Evolutionary conservation across 352 stramenopile species (phyloP), one percentile per base, ranked within the genome.

Genomic region (Globisporangium okanoganense): DNA sequence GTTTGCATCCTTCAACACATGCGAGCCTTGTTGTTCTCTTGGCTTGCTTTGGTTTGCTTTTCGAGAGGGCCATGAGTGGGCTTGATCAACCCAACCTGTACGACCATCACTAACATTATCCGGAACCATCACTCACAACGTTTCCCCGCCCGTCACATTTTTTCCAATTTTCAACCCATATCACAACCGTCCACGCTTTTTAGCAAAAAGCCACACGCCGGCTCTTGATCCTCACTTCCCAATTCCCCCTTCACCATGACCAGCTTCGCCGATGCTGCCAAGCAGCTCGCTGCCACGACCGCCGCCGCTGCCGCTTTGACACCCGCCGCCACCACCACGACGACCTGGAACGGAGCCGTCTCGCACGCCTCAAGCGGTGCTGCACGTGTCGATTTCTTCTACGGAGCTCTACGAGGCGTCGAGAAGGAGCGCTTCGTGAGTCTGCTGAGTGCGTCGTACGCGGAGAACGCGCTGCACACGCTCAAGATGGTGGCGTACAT

Each of bases 401-500:
- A 66, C 54, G 64, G 61, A 1, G 61, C 71, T 14, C 47, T 75
- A 24, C 75, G 72, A 2, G 64, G 51, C 33, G 59, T 78, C 13
- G 52, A 69, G 36, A 70, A 79, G 44, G 36, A 59, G 20, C 70
- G 65, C 1, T 66, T 81, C 45, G 14, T 60, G 1, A 5, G 53
- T 3, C 52, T 84, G 5, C 48, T 84, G 31, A 63, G 67, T 8
- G 69, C 69, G 2, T 82, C 76, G 47, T 82, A 73, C 60, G 50
- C 56, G 5, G 73, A 85, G 56, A 68, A 85, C 48, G 47, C 73
- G 27, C 58, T 82, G 52, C 76, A 82, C 63, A 85, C 76, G 35
- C 71, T 85, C 62, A 85, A 80, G 71, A 49, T 85, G 14, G 57
- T 77, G 18, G 76, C 76, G 25, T 82, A 82, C 69, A 44, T 85